These are phyloP conservation scores for Cryphonectria nitschkei DNA, from an alignment of 2,329 filamentous ascomycete genomes.

Conservation along the genomic window DNA sequence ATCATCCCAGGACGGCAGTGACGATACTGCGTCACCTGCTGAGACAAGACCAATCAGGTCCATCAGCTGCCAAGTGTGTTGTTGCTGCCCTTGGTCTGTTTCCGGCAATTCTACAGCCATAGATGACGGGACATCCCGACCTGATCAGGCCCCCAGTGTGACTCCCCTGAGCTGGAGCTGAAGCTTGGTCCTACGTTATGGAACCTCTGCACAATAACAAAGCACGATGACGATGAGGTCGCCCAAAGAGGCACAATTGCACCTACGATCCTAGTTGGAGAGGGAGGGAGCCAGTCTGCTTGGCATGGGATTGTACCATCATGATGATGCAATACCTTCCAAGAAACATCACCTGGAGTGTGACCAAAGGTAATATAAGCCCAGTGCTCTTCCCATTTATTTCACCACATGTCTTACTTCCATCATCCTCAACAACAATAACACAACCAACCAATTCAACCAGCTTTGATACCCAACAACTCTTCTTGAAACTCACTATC, in stretches of 20 bases:
- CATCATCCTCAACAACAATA: neutral
- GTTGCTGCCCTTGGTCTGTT: neutral
- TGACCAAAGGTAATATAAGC: neutral
- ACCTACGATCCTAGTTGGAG: neutral
- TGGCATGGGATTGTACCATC: neutral
- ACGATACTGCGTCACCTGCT: neutral
- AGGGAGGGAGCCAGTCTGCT: neutral
- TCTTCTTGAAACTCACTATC: neutral
- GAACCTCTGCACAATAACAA: neutral
- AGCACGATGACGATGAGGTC: slow-evolving; percentile 12
- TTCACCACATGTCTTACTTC: neutral
- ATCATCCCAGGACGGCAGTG: neutral
- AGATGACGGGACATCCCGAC: neutral
- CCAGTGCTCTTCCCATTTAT: neutral
- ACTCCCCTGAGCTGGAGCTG: neutral
- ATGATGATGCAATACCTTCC: slow-evolving; percentile 10
- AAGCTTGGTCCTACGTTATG: too few relatives aligned
- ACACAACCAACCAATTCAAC: neutral
- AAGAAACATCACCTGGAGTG: neutral
- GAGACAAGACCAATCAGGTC: neutral
- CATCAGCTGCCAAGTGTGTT: neutral
- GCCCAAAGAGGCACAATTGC: neutral
- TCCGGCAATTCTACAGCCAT: neutral
- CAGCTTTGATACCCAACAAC: slow-evolving; percentile 27
- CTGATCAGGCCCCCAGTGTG: neutral